Conservation (phyloP, 1,284 basidiomycete species). For the Pyrrhoderma lamaoense region DNA sequence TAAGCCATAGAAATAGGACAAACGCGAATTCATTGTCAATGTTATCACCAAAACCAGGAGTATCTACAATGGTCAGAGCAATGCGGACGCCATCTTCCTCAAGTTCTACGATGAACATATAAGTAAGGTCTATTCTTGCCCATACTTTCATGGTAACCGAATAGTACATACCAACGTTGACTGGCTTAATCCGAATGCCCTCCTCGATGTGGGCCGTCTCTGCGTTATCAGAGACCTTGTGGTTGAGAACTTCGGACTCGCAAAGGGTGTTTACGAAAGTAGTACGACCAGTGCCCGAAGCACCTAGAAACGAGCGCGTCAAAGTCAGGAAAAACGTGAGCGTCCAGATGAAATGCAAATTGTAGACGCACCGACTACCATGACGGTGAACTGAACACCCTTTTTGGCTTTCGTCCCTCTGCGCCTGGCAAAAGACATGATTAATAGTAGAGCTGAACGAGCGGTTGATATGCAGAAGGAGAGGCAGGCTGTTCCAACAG, state of each 20-base stretch:
- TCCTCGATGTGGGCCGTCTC: slow-evolving; percentile 92
- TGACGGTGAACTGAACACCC: slow-evolving; percentile 92
- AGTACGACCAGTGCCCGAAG: slow-evolving; percentile 92
- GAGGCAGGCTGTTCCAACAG: background rate
- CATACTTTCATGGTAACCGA: slow-evolving; percentile 1
- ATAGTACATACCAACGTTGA: slow-evolving; percentile 74
- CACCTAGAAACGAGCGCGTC: slow-evolving; percentile 47
- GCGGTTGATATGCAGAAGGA: background rate
- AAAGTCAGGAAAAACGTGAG: slow-evolving; percentile 18
- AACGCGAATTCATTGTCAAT: slow-evolving; percentile 98
- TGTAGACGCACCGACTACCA: slow-evolving; percentile 79
- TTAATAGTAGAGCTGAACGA: slow-evolving; percentile 24
- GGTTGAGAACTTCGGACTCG: slow-evolving; percentile 82
- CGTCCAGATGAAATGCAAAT: slow-evolving; percentile 16
- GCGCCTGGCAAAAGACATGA: slow-evolving; percentile 79
- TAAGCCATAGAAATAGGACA: slow-evolving; percentile 31
- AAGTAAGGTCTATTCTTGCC: background rate
- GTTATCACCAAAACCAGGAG: slow-evolving; percentile 97
- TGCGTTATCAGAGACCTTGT: slow-evolving; percentile 83
- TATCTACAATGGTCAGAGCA: slow-evolving; percentile 96
- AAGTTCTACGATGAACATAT: slow-evolving; percentile 55
- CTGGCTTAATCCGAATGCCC: slow-evolving; percentile 93
- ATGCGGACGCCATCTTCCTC: slow-evolving; percentile 99
- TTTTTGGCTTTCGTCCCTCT: slow-evolving; percentile 95
- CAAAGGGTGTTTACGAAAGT: slow-evolving; percentile 98